Evolutionary conservation across 495 filamentous ascomycete species (phyloP).

Genomic region (Coniosporium apollinis): DNA sequence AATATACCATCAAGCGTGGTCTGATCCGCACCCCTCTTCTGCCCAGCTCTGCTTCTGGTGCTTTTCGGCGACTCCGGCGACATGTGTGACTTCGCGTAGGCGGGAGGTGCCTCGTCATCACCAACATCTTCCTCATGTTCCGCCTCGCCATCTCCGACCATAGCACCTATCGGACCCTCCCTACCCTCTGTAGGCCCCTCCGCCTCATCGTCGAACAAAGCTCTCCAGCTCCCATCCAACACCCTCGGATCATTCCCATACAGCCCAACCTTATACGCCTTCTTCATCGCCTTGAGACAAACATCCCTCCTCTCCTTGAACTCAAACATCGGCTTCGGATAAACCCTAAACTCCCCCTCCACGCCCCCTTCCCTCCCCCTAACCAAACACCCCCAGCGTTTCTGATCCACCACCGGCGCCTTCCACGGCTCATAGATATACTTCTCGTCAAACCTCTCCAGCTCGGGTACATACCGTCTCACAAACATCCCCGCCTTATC

Average conservation of each 20-base stretch:
- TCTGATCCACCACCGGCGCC: conserved; percentile 42
- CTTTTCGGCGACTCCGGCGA: background rate
- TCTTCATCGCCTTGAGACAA: conserved; percentile 47
- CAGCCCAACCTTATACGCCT: conserved; percentile 42
- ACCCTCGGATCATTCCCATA: conserved; percentile 42
- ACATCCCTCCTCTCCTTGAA: conserved; percentile 38
- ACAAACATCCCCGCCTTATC: conserved; percentile 46
- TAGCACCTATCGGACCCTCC: conserved; percentile 14
- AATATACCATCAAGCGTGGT: conserved; percentile 17
- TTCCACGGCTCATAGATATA: conserved; percentile 65
- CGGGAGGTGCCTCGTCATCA: conserved; percentile 3
- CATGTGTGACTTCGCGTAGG: background rate
- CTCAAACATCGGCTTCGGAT: conserved; percentile 60
- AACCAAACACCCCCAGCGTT: conserved; percentile 38
- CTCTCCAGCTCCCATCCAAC: conserved; percentile 43
- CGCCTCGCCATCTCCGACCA: conserved; percentile 9
- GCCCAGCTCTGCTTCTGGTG: background rate
- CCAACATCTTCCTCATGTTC: background rate
- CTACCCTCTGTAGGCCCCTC: conserved; percentile 30
- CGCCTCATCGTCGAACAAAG: conserved; percentile 32
- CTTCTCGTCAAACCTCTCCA: conserved; percentile 40
- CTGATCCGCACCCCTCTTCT: conserved; percentile 17
- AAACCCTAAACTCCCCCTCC: conserved; percentile 24
- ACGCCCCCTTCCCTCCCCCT: conserved; percentile 29
- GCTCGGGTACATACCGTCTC: conserved; percentile 42